These are phyloP conservation scores for Neurospora crassa DNA, from an alignment of 2,329 filamentous ascomycete genomes.

Conservation along the genomic window DNA sequence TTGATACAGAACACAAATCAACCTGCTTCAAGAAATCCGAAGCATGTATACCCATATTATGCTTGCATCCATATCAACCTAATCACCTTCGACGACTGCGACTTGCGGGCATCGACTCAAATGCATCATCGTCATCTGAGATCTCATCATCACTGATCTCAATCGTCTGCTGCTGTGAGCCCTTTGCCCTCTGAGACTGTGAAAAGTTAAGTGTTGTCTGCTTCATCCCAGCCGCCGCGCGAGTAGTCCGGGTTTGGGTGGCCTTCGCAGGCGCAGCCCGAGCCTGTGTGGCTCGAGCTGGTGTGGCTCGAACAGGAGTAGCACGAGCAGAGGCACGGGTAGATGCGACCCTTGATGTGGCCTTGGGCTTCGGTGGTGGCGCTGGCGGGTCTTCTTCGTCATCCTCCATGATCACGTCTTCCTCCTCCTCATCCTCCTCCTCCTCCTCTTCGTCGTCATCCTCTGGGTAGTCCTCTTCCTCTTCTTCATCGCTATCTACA, in stretches of 20 bases:
- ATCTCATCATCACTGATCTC: conserved; percentile 60
- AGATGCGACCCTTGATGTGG: not conserved
- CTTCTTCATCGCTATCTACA: conserved; percentile 28
- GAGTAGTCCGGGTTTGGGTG: conserved; percentile 22
- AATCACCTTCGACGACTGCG: conserved; percentile 17
- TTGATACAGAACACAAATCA: not conserved
- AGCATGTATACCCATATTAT: not conserved
- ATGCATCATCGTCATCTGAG: conserved; percentile 47
- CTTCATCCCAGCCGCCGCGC: conserved; percentile 24
- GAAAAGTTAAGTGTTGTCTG: conserved; percentile 45
- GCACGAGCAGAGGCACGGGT: not conserved
- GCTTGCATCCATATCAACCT: not conserved
- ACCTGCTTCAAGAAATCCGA: not conserved
- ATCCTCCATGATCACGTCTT: conserved; percentile 45
- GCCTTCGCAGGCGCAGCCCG: conserved; percentile 10
- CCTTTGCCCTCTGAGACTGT: conserved; percentile 23
- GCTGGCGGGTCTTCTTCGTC: conserved; percentile 31
- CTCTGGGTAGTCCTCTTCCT: conserved; percentile 26
- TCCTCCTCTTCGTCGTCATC: conserved; percentile 36
- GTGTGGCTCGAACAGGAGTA: not conserved
- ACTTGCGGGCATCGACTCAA: conserved; percentile 41
- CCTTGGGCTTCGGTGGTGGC: conserved; percentile 27
- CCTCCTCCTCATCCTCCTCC: conserved; percentile 24
- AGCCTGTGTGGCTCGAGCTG: conserved; percentile 11
- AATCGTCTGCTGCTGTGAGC: conserved; percentile 37